phyloP scores from a whole-genome alignment of 164 flowering plant species.

The Malania oleifera region DNA sequence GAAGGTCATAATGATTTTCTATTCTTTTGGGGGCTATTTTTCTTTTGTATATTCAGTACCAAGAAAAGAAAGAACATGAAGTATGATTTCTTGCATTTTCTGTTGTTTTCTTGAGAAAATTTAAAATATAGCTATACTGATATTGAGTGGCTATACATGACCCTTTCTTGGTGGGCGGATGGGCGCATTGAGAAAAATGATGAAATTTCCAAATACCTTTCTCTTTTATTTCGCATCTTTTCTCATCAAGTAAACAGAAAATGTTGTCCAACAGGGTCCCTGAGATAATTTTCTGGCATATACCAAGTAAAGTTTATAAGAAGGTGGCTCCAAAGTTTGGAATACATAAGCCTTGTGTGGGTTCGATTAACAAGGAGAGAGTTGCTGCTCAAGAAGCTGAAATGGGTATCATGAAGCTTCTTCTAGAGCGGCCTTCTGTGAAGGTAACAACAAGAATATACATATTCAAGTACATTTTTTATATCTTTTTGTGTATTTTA shows the following conservation, averaged over 20 bases:
- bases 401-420: slow-evolving; percentile 71
- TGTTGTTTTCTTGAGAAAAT: neutral
- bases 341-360: slow-evolving; percentile 60
- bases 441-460: slow-evolving; percentile 52
- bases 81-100: neutral
- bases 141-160: too few relatives aligned
- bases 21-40: too few relatives aligned
- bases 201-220: neutral
- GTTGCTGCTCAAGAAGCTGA: slow-evolving; percentile 80
- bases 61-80: too few relatives aligned
- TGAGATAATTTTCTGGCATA: slow-evolving; percentile 88
- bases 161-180: too few relatives aligned
- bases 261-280: slow-evolving; percentile 46
- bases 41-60: too few relatives aligned
- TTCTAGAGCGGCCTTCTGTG: slow-evolving; percentile 56
- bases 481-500: too few relatives aligned
- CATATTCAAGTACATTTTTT: too few relatives aligned
- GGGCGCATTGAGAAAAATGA: too few relatives aligned
- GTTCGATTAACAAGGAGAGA: slow-evolving; percentile 70
- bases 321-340: slow-evolving; percentile 52
- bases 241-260: neutral
- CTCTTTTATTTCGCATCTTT: neutral
- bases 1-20: too few relatives aligned
- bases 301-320: slow-evolving; percentile 69
- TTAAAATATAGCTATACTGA: neutral